phyloP scores from a whole-genome alignment of 2,329 filamentous ascomycete species.

The Phialophora verrucosa region DNA sequence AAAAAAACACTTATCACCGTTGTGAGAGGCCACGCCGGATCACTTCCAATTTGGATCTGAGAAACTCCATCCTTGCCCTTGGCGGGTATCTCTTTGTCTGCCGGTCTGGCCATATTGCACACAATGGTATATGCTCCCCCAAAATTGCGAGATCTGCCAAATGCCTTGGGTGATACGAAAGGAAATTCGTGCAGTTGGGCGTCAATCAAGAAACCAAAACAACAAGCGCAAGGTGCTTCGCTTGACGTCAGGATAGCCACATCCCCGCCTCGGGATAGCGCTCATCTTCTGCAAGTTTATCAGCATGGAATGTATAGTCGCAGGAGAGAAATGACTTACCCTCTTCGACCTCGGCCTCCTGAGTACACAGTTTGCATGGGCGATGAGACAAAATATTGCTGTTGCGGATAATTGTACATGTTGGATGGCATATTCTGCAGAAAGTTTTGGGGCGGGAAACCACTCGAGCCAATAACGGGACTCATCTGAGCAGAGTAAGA shows the following conservation, averaged over 20 bases:
- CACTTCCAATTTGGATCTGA: background rate
- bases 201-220: background rate
- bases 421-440: conserved; percentile 52
- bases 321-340: conserved; percentile 28
- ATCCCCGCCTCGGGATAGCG: background rate
- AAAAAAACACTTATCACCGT: background rate
- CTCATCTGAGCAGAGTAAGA: conserved; percentile 47
- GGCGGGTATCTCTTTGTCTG: conserved; percentile 5
- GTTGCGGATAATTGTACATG: conserved; percentile 60
- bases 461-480: conserved; percentile 52
- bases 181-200: conserved; percentile 10
- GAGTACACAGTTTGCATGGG: conserved; percentile 51
- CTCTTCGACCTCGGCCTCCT: conserved; percentile 54
- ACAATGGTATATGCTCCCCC: conserved; percentile 14
- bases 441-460: conserved; percentile 53
- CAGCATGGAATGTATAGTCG: background rate
- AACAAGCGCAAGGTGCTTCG: background rate
- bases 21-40: background rate
- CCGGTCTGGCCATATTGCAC: conserved; percentile 1
- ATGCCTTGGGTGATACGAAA: background rate
- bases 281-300: conserved; percentile 2
- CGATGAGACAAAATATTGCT: conserved; percentile 45
- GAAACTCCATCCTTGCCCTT: conserved; percentile 8
- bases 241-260: background rate
- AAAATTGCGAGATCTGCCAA: background rate